Conservation (phyloP, 164 flowering plant species). For the Annona cherimola region DNA sequence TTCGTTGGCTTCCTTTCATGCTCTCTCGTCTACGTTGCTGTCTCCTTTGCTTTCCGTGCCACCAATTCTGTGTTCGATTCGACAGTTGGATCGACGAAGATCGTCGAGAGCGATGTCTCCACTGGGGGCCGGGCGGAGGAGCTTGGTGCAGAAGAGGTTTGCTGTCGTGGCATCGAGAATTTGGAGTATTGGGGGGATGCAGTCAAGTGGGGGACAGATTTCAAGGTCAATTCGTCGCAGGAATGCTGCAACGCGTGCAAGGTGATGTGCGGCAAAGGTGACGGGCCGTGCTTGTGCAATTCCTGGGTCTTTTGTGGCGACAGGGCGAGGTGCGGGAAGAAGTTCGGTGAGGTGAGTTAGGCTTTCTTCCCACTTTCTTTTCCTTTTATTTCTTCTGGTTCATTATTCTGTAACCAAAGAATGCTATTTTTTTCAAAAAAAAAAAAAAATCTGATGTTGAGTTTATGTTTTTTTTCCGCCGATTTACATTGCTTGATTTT, state of each 20-base stretch:
- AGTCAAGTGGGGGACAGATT: constrained; percentile 93
- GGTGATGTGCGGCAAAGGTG: constrained; percentile 69
- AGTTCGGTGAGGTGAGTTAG: constrained; percentile 73
- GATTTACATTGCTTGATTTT: not conserved
- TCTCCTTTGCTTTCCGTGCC: constrained; percentile 33
- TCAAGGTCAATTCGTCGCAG: constrained; percentile 58
- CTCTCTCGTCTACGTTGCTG: constrained; percentile 41
- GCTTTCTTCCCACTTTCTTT: not conserved
- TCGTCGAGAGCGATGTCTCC: constrained; percentile 6
- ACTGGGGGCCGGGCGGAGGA: not conserved
- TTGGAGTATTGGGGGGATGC: constrained; percentile 96
- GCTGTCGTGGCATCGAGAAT: constrained; percentile 70
- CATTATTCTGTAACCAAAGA: not conserved
- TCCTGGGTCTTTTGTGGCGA: constrained; percentile 93
- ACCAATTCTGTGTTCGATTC: constrained; percentile 1
- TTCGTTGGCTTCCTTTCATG: constrained; percentile 40
- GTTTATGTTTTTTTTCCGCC: not conserved
- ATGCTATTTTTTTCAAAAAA: not conserved
- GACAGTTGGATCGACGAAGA: not conserved
- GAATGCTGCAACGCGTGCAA: constrained; percentile 88
- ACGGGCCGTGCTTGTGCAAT: constrained; percentile 87
- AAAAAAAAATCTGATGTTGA: not conserved
- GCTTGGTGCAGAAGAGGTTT: constrained; percentile 31
- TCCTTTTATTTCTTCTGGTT: not conserved
- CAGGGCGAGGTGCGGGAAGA: constrained; percentile 52